phyloP scores from a whole-genome alignment of 768 basidiomycete genomes.

The Lentinula sp. region DNA sequence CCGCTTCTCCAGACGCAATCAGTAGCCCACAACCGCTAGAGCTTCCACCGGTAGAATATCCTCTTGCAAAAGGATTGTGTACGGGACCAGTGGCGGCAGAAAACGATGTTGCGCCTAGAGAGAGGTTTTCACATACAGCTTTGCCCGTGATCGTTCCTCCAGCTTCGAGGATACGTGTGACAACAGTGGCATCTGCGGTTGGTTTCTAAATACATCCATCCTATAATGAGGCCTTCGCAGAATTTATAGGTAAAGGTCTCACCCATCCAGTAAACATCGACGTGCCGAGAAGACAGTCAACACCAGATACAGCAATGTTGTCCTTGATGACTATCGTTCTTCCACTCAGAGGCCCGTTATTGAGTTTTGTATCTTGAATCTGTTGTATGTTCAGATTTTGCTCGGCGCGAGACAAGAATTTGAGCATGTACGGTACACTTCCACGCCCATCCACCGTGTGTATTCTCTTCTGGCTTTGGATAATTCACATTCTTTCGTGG shows the following conservation, averaged over 20 bases:
- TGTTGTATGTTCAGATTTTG: no score
- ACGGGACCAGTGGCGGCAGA: slow-evolving; percentile 6
- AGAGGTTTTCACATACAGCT: slow-evolving; percentile 6
- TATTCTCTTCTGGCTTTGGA: background rate
- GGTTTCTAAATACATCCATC: background rate
- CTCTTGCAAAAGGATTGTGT: slow-evolving; percentile 1
- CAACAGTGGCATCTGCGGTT: slow-evolving; percentile 3
- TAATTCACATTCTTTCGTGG: background rate
- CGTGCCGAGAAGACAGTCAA: slow-evolving; percentile 1
- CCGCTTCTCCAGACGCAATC: background rate
- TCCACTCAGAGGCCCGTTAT: no score
- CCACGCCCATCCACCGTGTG: slow-evolving; percentile 1
- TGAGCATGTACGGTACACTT: background rate
- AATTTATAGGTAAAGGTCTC: background rate
- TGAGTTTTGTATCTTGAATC: no score
- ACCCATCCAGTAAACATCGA: slow-evolving; percentile 1
- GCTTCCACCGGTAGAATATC: slow-evolving; percentile 2
- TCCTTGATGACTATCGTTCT: background rate
- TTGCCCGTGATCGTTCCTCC: background rate
- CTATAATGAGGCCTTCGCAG: no score
- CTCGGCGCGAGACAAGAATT: background rate
- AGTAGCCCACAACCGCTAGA: background rate
- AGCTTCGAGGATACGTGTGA: background rate
- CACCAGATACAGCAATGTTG: slow-evolving; percentile 1
- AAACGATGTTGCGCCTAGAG: background rate